A percentile compares a stretch with the other conserved stretches of the same genome.
Evolutionary conservation across 2,329 filamentous ascomycete genomes (phyloP).

Genomic region (Cryphonectria nitschkei): DNA sequence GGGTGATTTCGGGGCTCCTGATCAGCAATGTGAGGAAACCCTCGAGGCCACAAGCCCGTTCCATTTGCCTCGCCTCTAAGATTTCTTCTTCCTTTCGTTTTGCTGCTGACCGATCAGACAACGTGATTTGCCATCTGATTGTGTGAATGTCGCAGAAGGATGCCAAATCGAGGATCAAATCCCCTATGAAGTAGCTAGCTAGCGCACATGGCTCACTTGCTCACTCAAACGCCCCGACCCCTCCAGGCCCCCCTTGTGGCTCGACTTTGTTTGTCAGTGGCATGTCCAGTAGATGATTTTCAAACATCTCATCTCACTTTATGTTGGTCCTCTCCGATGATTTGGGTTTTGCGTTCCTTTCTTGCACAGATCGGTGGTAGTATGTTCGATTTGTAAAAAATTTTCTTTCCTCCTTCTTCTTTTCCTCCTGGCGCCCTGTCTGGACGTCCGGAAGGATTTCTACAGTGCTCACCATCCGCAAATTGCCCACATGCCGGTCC

Average conservation of each 20-base stretch:
- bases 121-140: conserved; percentile 17
- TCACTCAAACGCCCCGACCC: background rate
- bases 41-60: background rate
- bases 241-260: background rate
- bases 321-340: background rate
- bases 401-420: background rate
- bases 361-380: background rate
- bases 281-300: background rate
- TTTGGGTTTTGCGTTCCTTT: background rate
- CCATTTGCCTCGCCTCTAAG: background rate
- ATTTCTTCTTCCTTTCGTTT: background rate
- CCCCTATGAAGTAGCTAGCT: too few relatives aligned
- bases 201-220: background rate
- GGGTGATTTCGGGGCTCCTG: conserved; percentile 10
- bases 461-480: background rate
- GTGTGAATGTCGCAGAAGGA: background rate
- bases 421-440: background rate
- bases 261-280: background rate
- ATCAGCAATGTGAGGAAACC: background rate
- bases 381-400: background rate
- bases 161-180: background rate
- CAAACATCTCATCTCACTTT: background rate
- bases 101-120: conserved; percentile 22
- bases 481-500: background rate
- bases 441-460: background rate